These are phyloP conservation scores for Termitomyces heimii DNA, from an alignment of 768 basidiomycete species.

Conservation along the genomic window DNA sequence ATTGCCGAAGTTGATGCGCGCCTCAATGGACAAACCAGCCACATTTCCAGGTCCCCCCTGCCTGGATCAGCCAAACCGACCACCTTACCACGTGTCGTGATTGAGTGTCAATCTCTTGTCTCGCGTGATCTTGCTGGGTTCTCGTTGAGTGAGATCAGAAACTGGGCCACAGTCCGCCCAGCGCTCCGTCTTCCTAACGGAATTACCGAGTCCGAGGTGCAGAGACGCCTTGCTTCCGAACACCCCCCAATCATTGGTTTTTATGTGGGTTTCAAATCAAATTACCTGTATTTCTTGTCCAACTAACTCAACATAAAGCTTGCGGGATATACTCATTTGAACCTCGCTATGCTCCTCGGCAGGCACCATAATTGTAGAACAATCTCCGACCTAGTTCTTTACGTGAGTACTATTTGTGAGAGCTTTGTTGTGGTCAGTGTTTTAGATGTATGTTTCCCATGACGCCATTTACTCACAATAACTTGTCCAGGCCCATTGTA, in stretches of 20 bases:
- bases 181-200: neutral
- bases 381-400: neutral
- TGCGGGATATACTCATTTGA: conserved; percentile 1
- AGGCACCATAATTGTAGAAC: neutral
- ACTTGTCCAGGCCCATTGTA: neutral
- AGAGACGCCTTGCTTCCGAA: neutral
- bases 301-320: neutral
- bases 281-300: neutral
- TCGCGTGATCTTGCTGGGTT: neutral
- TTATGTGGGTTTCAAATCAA: neutral
- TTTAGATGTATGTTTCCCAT: neutral
- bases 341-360: neutral
- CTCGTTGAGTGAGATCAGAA: neutral
- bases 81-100: neutral
- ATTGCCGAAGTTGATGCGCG: conserved; percentile 2
- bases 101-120: neutral
- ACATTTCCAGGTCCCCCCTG: neutral
- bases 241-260: neutral
- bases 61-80: neutral
- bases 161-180: neutral
- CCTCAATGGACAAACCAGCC: neutral
- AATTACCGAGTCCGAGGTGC: neutral
- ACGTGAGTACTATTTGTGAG: neutral
- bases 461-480: no score
- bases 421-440: neutral